Evolutionary conservation across 805 yeast species (phyloP), one percentile per base, ranked within the genome.

Genomic region (Pichia ethanolica): DNA sequence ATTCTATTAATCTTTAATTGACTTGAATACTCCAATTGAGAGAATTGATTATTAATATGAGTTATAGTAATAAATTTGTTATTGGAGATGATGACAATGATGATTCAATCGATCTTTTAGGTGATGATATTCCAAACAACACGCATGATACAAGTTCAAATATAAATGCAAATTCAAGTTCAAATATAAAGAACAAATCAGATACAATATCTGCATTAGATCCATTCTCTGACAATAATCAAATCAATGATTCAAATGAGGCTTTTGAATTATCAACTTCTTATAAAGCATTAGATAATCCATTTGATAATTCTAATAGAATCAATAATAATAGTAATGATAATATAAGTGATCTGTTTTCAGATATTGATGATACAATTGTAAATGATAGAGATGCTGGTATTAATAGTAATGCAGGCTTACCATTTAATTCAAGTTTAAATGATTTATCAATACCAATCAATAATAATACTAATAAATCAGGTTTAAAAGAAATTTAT

Each of bases 401-500:
- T 6, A 35, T 35, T 9, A 8, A 5, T 14, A 41, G 37, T n/a
- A 39, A 13, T 12, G 36, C n/a, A 9, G n/a, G 36, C 11, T 13
- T 39, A 13, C 42, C 46, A 25, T 35, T n/a, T 20, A 42, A 45
- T 12, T 20, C 39, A 11, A 42, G 50, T 39, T 46, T 44, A 8
- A 53, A 47, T 41, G 48, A 45, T 7, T 34, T 52, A 35, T 46
- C 41, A 5, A 37, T 42, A 20, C 49, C 54, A 20, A 20, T 20
- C 3, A 20, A 20, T 5, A 46, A 55, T 27, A 53, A 47, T 27
- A 27, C 54, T 28, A 53, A 47, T 27, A 30, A 50, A 27, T 45
- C 48, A 20, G 67, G 68, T 12, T 52, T 64, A 44, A 56, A 59
- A 46, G 64, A 64, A n/a, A 53, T 63, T 26, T 65, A 64, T 38